phyloP scores from a whole-genome alignment of 768 basidiomycete genomes.

The Neoboletus subvelutipes region DNA sequence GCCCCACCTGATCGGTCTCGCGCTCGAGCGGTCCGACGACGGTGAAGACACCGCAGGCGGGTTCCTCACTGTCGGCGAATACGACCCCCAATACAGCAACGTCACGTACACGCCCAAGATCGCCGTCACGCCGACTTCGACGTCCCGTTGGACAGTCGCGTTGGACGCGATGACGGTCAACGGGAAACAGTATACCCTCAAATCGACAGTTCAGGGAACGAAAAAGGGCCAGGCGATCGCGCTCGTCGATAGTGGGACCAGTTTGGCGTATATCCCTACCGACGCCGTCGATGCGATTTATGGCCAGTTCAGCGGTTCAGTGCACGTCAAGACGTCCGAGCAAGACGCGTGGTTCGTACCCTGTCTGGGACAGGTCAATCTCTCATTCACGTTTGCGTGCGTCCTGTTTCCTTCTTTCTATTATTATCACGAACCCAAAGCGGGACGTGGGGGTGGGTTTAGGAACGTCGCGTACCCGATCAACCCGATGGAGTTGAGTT shows the following conservation, averaged over 20 bases:
- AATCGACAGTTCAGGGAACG: conserved; percentile 31
- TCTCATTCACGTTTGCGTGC: conserved; percentile 26
- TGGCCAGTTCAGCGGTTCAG: conserved; percentile 36
- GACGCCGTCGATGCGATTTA: conserved; percentile 40
- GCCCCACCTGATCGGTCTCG: conserved; percentile 42
- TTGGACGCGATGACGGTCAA: conserved; percentile 39
- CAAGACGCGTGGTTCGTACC: conserved; percentile 40
- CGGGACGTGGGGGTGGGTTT: not conserved
- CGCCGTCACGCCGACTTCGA: conserved; percentile 34
- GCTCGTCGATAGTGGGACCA: conserved; percentile 46
- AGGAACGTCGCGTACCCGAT: conserved; percentile 37
- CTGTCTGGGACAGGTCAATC: conserved; percentile 30
- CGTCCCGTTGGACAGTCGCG: conserved; percentile 43
- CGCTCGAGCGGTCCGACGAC: conserved; percentile 42
- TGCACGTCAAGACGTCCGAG: conserved; percentile 29
- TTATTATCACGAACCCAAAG: not conserved
- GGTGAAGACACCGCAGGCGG: conserved; percentile 42
- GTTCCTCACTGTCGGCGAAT: conserved; percentile 43
- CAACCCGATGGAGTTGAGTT: conserved; percentile 45
- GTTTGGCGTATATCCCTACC: conserved; percentile 36
- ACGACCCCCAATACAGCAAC: conserved; percentile 34
- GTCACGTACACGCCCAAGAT: conserved; percentile 34
- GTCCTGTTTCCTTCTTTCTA: not conserved
- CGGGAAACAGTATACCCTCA: conserved; percentile 26
- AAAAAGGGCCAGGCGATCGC: conserved; percentile 35